Evolutionary conservation across 257 asterid genomes (phyloP), one percentile per base, ranked within the genome.

Genomic region (Salvia rosmarinus): DNA sequence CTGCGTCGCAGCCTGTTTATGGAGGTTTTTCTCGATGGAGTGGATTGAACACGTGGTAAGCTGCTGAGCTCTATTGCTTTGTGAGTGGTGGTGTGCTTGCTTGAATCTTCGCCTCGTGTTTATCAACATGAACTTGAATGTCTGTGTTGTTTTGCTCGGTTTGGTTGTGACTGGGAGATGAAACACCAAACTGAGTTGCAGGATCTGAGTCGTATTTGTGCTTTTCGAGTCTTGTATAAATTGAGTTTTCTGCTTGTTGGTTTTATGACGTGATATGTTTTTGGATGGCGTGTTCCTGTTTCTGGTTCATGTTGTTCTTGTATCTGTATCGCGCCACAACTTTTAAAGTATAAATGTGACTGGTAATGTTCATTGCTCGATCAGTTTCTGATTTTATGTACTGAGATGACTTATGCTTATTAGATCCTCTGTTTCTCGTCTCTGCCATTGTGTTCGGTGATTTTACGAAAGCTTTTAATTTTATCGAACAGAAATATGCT

Each of bases 221-320:
- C 13, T 42, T 44, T 13, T 59, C 19, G 34, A 43, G 67, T 23
- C 44, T 56, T 59, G 10, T 23, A 59, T 34, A 16, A 30, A 34
- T 43, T 16, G 12, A 55, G 61, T 55, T 30, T 60, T 35, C 66
- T 34, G 14, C 66, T 34, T 2, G 4, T 21, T 23, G 52, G 13
- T 63, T 9, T 28, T 12, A n/a, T 40, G 30, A 10, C 34, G 43
- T 20, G 2, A 19, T 19, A 5, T 40, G 25, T 63, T 40, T 56
- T 42, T 63, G 54, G 39, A 12, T 56, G 40, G 2, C 37, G 6
- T 56, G 40, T 28, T 56, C 19, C 40, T 56, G 46, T n/a, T 8
- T 61, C 50, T 10, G 50, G 49, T 59, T 37, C 50, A 10, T 14
- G 43, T 64, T 25, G 42, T 43, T 64, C 42, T 64, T 64, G 23